Evolutionary conservation across 345 rosid genomes (phyloP).

Genomic region (Sapria himalayana): DNA sequence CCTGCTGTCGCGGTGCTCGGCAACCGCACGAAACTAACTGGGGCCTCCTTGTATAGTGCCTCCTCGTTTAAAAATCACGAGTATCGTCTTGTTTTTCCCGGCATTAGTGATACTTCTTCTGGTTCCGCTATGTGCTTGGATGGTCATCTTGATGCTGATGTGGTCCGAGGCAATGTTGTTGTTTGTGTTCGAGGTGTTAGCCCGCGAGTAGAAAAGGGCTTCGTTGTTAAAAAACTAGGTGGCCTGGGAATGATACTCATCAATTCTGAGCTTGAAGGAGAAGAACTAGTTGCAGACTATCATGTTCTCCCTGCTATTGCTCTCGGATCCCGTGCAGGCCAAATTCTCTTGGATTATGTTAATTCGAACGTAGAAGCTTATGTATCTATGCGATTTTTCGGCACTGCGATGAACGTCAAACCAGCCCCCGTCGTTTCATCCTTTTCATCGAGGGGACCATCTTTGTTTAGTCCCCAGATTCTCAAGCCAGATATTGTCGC

Average conservation of each 20-base stretch:
- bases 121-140: constrained; percentile 44
- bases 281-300: constrained; percentile 67
- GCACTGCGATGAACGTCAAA: constrained; percentile 36
- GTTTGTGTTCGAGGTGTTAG: constrained; percentile 61
- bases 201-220: constrained; percentile 69
- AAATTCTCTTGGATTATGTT: constrained; percentile 29
- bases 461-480: constrained; percentile 44
- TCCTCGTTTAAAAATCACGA: constrained; percentile 31
- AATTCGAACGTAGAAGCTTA: constrained; percentile 25
- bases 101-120: constrained; percentile 20
- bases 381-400: constrained; percentile 33
- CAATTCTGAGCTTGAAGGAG: constrained; percentile 40
- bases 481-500: constrained; percentile 84
- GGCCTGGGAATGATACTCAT: constrained; percentile 80
- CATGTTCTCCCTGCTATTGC: constrained; percentile 60
- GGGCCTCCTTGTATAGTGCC: constrained; percentile 67
- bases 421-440: constrained; percentile 91
- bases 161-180: constrained; percentile 55
- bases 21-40: constrained; percentile 19
- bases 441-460: constrained; percentile 80
- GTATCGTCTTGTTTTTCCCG: constrained; percentile 31
- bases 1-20: constrained; percentile 55
- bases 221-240: constrained; percentile 53
- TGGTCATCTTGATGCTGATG: constrained; percentile 37
- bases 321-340: constrained; percentile 48